phyloP scores from a whole-genome alignment of 768 basidiomycete genomes.

The Lyophyllum shimeji region DNA sequence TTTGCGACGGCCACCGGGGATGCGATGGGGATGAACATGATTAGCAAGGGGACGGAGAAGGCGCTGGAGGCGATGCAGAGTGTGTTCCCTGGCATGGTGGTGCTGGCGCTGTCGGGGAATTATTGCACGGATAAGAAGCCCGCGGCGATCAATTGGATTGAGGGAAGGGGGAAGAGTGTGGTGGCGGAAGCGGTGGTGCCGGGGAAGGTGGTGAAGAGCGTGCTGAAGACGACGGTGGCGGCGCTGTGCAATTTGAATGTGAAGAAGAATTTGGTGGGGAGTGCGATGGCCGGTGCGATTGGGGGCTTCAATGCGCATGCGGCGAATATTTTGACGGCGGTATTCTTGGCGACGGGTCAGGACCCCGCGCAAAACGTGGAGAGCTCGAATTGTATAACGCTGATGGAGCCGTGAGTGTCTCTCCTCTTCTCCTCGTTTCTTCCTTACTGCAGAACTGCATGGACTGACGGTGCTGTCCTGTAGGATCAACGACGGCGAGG shows the following conservation, averaged over 20 bases:
- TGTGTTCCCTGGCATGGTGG: constrained; percentile 88
- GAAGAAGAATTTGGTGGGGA: constrained; percentile 97
- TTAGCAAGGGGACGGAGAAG: constrained; percentile 96
- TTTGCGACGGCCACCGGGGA: constrained; percentile 96
- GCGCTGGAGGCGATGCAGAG: constrained; percentile 78
- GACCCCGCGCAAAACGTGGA: constrained; percentile 99
- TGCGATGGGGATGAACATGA: constrained; percentile 99
- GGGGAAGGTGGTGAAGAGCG: constrained; percentile 81
- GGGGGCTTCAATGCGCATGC: constrained; percentile 99
- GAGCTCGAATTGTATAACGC: constrained; percentile 96
- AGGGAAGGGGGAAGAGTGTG: constrained; percentile 96
- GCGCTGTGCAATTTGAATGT: constrained; percentile 87
- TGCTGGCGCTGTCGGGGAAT: constrained; percentile 91
- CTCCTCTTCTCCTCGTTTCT: constrained; percentile 11
- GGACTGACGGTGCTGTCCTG: not conserved
- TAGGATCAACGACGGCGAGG: constrained; percentile 85
- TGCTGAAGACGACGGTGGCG: constrained; percentile 94
- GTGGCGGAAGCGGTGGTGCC: constrained; percentile 95
- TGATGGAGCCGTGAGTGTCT: constrained; percentile 92
- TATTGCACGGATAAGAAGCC: constrained; percentile 99
- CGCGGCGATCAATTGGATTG: constrained; percentile 99
- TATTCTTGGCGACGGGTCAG: constrained; percentile 96
- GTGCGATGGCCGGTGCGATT: constrained; percentile 97
- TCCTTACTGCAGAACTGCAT: not conserved
- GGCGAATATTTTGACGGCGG: constrained; percentile 93